Evolutionary conservation across 331 rosid species (phyloP), one percentile per base, ranked within the genome.

Genomic region (Cydonia oblonga): DNA sequence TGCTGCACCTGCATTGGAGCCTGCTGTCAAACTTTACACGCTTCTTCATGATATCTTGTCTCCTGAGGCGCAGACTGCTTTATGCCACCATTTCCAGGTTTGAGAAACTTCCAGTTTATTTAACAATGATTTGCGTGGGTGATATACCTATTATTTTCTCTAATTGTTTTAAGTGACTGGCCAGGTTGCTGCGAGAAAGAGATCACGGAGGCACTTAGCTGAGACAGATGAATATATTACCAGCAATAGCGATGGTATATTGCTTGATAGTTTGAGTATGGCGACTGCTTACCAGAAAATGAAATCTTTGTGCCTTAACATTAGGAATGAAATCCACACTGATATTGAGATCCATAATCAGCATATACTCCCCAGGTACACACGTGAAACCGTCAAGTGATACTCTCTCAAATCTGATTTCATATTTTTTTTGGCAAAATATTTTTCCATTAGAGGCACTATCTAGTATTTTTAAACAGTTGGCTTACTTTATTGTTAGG

Each of bases 51-150:
- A 95, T 76, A 75, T 95, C 77, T 84, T 95, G 77, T 89, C 99
- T 77, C 97, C 99, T 0, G 99, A 91, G 89, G 90, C 86, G 29
- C 99, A 95, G 79, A 91, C 86, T 74, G 78, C 93, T 16, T 79
- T 95, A 71, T 95, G 99, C 79, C 99, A 91, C 59, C 82, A 89
- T 84, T 95, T 95, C 83, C 99, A 95, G 99, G 99, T 95, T 78
- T 51, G 83, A 40, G 73, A 59, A 69, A 80, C 26, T 75, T 54
- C 24, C 19, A 10, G 19, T 71, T 32, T 79, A 66, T 29, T 54
- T 79, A 32, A 61, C 24, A 65, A 40, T 66, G 51, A 77, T 66
- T 75, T 66, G 61, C 61, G 51, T 59, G 57, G 64, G 73, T 72
- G 60, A 22, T 70, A 40, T 58, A 11, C 42, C 44, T 42, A 18